Conservation (phyloP, 1,284 basidiomycete genomes). For the Tylopilus microsporus region DNA sequence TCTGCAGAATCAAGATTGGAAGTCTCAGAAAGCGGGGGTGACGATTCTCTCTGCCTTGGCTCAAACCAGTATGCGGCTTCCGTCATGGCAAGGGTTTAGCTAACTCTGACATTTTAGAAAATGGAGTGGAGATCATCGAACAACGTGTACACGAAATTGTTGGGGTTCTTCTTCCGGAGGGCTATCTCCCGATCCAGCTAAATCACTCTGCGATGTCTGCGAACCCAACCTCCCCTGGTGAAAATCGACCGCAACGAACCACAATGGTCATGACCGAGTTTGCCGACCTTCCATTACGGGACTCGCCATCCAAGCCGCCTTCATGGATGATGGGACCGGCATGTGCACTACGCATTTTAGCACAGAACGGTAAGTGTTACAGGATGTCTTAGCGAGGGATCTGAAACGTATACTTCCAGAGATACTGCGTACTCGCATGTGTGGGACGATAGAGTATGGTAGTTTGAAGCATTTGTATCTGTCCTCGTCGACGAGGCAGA, state of each 20-base stretch:
- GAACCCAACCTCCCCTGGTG: background rate
- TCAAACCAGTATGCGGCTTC: conserved; percentile 15
- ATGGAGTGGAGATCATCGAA: conserved; percentile 14
- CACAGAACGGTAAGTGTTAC: conserved; percentile 11
- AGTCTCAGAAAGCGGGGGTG: conserved; percentile 25
- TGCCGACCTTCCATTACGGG: background rate
- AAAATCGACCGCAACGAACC: background rate
- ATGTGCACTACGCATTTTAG: conserved; percentile 17
- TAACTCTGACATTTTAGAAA: conserved; percentile 13
- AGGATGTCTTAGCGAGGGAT: background rate
- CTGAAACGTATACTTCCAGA: conserved; percentile 6
- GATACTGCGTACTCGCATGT: conserved; percentile 1
- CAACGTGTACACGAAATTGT: conserved; percentile 13
- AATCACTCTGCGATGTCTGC: no score
- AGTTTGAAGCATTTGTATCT: conserved; percentile 20
- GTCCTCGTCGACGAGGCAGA: conserved; percentile 19
- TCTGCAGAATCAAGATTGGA: conserved; percentile 15
- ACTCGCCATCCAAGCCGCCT: background rate
- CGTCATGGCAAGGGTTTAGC: background rate
- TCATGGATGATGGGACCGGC: conserved; percentile 20
- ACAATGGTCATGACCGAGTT: background rate
- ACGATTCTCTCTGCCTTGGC: conserved; percentile 22
- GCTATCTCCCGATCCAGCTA: conserved; percentile 3
- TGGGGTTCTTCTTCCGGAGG: conserved; percentile 18
- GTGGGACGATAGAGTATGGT: conserved; percentile 10